Evolutionary conservation across 306 rosid species (phyloP), one percentile per base, ranked within the genome.

Genomic region (Echinosophora koreensis): DNA sequence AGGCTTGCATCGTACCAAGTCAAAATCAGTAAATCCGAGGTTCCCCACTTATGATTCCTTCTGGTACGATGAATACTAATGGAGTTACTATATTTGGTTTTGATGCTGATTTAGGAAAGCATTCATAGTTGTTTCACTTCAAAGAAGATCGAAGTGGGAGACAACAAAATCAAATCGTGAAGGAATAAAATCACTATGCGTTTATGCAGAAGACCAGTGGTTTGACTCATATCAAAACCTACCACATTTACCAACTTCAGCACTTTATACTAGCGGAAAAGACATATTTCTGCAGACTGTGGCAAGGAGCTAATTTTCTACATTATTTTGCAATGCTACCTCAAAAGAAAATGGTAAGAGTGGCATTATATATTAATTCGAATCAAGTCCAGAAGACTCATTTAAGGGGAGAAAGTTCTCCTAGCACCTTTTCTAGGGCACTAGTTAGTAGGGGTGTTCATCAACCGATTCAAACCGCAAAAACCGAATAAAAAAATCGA

Each of bases 101-200:
- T 38, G 22, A 51, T 69, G 38, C 66, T 47, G 28, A 50, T 42
- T 10, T 4, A 0, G 61, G 69, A 63, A 82, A 73, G 39, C 74
- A 54, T 46, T 54, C 35, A 4, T 69, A 50, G 44, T 2, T 14
- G 38, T 56, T 75, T 8, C 64, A 54, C 55, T 55, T 76, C 50
- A 58, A 39, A 28, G 39, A 54, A 34, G 42, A 22, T 22, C 22
- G 22, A 41, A 85, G 84, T 83, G 85, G 89, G 80, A 73, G 78
- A 83, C 82, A 77, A 17, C 66, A 27, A 60, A 82, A 84, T 75
- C 79, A 69, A 16, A 5, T 5, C 57, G 72, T 27, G 62, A 65
- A 44, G 71, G 57, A 75, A 61, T 75, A 46, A 47, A 69, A 60
- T 35, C 90, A 74, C 68, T 11, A 5, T 34, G 6, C 9, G 22